Conservation (phyloP, 192 early-diverging fungal genomes). For the Backusella luteola region DNA sequence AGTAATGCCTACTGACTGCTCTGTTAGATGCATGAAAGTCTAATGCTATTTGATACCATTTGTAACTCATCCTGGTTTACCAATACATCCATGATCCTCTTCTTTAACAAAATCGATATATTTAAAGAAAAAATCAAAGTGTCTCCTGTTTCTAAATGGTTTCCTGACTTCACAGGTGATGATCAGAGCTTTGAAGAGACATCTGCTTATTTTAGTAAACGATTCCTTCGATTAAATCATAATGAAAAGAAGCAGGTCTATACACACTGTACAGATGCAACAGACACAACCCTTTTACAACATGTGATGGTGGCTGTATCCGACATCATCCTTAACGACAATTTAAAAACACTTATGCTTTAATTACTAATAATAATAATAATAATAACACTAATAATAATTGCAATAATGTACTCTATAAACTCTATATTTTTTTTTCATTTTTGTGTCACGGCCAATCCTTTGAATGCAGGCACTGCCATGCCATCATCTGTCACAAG, state of each 20-base stretch:
- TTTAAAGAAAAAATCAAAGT: conserved; percentile 49
- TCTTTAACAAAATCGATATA: conserved; percentile 62
- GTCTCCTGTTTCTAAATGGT: conserved; percentile 45
- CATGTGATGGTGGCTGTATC: conserved; percentile 49
- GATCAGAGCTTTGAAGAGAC: conserved; percentile 23
- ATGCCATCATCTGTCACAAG: conserved; percentile 10
- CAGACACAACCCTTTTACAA: conserved; percentile 46
- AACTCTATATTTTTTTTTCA: too few relatives aligned
- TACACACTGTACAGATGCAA: conserved; percentile 53
- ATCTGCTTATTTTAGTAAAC: conserved; percentile 38
- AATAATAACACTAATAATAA: background rate
- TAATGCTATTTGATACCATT: conserved; percentile 59
- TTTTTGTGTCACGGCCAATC: background rate
- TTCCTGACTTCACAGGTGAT: conserved; percentile 52
- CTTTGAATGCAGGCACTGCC: conserved; percentile 12
- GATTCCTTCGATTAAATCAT: conserved; percentile 45
- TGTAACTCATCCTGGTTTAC: conserved; percentile 61
- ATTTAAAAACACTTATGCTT: conserved; percentile 31
- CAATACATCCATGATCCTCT: conserved; percentile 59
- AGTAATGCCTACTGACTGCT: background rate
- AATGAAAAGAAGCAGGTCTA: conserved; percentile 49
- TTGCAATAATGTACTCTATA: background rate
- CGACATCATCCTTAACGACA: conserved; percentile 46
- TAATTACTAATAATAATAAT: background rate
- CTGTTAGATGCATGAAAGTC: conserved; percentile 50